phyloP scores from a whole-genome alignment of 2,329 filamentous ascomycete species.

The Sporothrix pseudoabietina region DNA sequence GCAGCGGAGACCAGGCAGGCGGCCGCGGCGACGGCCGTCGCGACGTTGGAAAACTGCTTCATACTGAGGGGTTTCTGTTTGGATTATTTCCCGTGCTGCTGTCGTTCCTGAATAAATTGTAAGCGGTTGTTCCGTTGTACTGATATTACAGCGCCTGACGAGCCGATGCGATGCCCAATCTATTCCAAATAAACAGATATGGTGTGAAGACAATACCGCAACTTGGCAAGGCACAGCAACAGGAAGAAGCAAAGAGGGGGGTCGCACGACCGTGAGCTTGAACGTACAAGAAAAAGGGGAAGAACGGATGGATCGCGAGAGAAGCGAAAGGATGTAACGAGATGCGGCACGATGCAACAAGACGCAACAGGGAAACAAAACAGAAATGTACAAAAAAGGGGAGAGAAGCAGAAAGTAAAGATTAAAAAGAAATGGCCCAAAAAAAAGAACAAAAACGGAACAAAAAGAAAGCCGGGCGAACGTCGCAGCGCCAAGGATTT shows the following conservation, averaged over 20 bases:
- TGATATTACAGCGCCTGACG: neutral
- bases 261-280: neutral
- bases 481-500: neutral
- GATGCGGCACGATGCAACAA: neutral
- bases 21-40: slow-evolving; percentile 9
- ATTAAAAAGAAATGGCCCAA: neutral
- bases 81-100: neutral
- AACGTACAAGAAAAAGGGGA: slow-evolving; percentile 7
- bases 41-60: neutral
- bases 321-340: neutral
- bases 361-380: neutral
- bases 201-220: neutral
- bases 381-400: neutral
- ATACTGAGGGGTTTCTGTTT: neutral
- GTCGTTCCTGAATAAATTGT: neutral
- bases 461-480: neutral
- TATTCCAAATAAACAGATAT: neutral
- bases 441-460: neutral
- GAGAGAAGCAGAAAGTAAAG: neutral
- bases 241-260: neutral
- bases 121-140: neutral
- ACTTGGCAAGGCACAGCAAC: neutral
- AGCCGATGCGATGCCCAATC: neutral
- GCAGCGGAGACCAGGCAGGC: slow-evolving; percentile 10
- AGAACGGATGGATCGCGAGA: neutral